Evolutionary conservation across 2,329 filamentous ascomycete genomes (phyloP).

Genomic region (Exophiala alcalophila): DNA sequence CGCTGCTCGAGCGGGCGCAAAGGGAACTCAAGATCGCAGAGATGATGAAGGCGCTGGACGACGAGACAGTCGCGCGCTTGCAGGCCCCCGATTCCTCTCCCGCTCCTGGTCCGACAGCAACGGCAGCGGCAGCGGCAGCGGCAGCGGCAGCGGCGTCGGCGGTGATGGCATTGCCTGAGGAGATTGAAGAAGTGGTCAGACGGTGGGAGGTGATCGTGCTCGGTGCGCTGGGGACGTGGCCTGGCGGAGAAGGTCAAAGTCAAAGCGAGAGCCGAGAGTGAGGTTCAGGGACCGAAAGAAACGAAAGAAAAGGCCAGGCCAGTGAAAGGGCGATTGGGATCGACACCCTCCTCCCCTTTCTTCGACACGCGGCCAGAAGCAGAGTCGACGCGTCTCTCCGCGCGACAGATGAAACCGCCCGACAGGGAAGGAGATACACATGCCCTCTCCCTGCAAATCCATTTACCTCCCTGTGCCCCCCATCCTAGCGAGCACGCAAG

Average conservation of each 20-base stretch:
- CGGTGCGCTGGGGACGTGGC: not conserved
- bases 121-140: too few relatives aligned
- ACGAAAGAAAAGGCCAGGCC: too few relatives aligned
- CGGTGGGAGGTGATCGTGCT: constrained; percentile 24
- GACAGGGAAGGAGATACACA: too few relatives aligned
- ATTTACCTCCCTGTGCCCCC: too few relatives aligned
- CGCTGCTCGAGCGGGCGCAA: constrained; percentile 18
- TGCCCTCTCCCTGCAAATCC: too few relatives aligned
- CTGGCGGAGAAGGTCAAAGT: not conserved
- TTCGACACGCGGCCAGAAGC: too few relatives aligned
- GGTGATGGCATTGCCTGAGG: constrained; percentile 6
- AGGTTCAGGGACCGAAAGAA: not conserved
- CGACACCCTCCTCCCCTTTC: too few relatives aligned
- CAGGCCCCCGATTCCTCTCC: not conserved
- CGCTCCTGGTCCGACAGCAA: not conserved
- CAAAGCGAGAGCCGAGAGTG: not conserved
- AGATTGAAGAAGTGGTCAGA: constrained; percentile 16
- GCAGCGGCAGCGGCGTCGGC: not conserved
- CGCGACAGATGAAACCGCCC: too few relatives aligned
- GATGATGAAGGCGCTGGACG: constrained; percentile 25
- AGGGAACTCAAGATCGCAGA: constrained; percentile 22
- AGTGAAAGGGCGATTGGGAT: too few relatives aligned
- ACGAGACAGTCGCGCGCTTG: constrained; percentile 20
- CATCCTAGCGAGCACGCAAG: too few relatives aligned
- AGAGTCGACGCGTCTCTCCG: too few relatives aligned